phyloP scores from a whole-genome alignment of 2,329 filamentous ascomycete genomes.

The Leptographium galeiforme region DNA sequence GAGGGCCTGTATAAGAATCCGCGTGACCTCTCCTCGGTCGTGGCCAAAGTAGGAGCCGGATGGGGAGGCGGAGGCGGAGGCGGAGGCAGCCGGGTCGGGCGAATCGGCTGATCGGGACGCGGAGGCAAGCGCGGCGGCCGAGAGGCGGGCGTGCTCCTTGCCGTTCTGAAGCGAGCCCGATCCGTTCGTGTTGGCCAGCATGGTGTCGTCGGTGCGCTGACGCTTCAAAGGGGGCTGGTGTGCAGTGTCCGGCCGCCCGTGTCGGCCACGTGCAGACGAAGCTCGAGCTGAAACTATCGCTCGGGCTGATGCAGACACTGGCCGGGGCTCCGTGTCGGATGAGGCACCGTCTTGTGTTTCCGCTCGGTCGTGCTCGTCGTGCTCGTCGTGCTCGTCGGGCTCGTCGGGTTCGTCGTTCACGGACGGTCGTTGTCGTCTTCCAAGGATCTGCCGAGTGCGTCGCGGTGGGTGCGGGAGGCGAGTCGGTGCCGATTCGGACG shows the following conservation, averaged over 20 bases:
- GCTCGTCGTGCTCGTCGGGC: constrained; percentile 1
- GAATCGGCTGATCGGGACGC: not conserved
- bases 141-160: constrained; percentile 9
- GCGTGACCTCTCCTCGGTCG: constrained; percentile 81
- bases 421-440: constrained; percentile 39
- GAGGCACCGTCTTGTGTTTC: not conserved
- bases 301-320: not conserved
- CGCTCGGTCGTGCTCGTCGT: not conserved
- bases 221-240: constrained; percentile 6
- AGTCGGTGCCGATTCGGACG: not conserved
- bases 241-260: not conserved
- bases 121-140: not conserved
- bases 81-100: not conserved
- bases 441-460: constrained; percentile 28
- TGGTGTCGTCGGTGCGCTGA: constrained; percentile 3
- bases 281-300: not conserved
- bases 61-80: not conserved
- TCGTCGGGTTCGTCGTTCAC: constrained; percentile 23
- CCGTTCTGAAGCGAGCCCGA: constrained; percentile 25
- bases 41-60: constrained; percentile 59
- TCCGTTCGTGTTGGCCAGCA: constrained; percentile 33
- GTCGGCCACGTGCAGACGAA: not conserved
- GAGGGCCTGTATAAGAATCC: constrained; percentile 83
- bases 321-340: not conserved
- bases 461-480: not conserved